These are phyloP conservation scores for Physcia stellaris DNA, from an alignment of 495 filamentous ascomycete species.

Conservation along the genomic window DNA sequence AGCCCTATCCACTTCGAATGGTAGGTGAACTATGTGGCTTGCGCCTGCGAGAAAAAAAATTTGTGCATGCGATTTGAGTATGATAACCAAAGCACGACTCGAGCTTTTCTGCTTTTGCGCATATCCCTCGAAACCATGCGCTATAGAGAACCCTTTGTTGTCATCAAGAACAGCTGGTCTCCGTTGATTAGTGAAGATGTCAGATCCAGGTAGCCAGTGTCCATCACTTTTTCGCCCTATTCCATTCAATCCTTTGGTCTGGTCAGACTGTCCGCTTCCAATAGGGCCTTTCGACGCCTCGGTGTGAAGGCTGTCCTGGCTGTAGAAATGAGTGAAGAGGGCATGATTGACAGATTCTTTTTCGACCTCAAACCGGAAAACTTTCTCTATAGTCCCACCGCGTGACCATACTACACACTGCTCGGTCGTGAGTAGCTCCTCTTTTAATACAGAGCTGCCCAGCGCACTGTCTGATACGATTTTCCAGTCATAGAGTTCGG, in stretches of 20 bases:
- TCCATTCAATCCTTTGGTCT: too few species aligned
- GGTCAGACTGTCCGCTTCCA: too few species aligned
- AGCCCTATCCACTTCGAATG: constrained; percentile 83
- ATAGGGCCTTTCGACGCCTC: too few species aligned
- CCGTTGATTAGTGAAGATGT: too few species aligned
- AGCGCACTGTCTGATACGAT: constrained; percentile 27
- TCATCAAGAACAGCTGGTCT: too few species aligned
- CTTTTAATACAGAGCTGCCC: constrained; percentile 40
- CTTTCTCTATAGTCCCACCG: constrained; percentile 69
- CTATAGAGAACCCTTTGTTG: too few species aligned
- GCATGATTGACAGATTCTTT: constrained; percentile 74
- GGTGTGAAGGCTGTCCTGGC: too few species aligned
- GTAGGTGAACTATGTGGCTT: constrained; percentile 81
- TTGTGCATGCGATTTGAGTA: constrained; percentile 86
- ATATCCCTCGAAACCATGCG: too few species aligned
- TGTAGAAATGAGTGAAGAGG: constrained; percentile 72
- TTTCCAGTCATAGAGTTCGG: constrained; percentile 62
- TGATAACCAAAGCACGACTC: constrained; percentile 63
- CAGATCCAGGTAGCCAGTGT: too few species aligned
- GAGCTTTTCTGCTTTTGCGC: neutral
- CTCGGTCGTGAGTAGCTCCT: constrained; percentile 78
- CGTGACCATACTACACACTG: constrained; percentile 84
- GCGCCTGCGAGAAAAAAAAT: constrained; percentile 82
- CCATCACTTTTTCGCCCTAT: too few species aligned
- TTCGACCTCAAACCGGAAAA: constrained; percentile 77